Evolutionary conservation across 2,329 filamentous ascomycete genomes (phyloP).

Genomic region (Trichophyton schoenleinii): DNA sequence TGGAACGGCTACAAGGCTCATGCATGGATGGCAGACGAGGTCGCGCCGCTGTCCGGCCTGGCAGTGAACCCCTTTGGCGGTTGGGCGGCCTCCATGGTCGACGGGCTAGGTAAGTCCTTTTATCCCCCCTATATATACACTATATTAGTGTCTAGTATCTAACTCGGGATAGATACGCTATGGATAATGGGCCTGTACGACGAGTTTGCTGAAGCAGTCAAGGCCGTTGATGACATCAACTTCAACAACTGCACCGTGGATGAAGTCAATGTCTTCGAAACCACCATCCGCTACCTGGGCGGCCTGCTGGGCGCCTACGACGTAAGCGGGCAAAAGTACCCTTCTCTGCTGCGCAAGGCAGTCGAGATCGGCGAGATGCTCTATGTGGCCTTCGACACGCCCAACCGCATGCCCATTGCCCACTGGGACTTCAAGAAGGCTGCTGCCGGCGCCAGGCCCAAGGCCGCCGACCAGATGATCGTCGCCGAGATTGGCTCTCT

Average conservation of each 20-base stretch:
- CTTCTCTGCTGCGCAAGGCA: conserved; percentile 39
- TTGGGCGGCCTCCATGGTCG: conserved; percentile 49
- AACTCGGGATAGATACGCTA: conserved; percentile 41
- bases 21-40: conserved; percentile 53
- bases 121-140: too few species aligned
- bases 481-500: conserved; percentile 29
- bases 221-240: conserved; percentile 42
- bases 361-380: conserved; percentile 44
- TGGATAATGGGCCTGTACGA: conserved; percentile 48
- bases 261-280: conserved; percentile 37
- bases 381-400: conserved; percentile 32
- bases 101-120: conserved; percentile 24
- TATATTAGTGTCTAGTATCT: neutral
- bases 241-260: conserved; percentile 32
- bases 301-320: conserved; percentile 43
- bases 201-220: conserved; percentile 45
- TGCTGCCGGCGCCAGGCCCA: conserved; percentile 16
- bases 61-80: conserved; percentile 49
- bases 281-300: conserved; percentile 42
- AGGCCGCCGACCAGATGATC: conserved; percentile 16
- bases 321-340: conserved; percentile 32
- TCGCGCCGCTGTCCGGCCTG: conserved; percentile 44
- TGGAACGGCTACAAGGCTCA: conserved; percentile 49
- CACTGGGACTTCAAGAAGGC: conserved; percentile 18
- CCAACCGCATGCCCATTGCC: conserved; percentile 18